Evolutionary conservation across 495 filamentous ascomycete species (phyloP), one percentile per base, ranked within the genome.

Genomic region (Podospora pseudocomata): DNA sequence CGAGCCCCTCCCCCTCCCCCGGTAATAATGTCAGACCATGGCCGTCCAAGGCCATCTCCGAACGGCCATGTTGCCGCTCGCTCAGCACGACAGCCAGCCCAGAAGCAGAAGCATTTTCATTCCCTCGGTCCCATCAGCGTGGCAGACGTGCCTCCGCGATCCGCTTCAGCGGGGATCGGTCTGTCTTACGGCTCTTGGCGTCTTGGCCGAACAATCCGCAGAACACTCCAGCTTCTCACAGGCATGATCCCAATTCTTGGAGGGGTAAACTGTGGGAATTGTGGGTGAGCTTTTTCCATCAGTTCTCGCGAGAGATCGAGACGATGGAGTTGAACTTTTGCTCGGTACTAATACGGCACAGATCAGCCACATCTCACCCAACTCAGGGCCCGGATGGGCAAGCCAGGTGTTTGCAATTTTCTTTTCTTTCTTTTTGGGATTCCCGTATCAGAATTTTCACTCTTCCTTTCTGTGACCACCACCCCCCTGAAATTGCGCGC

Each of bases 81-180:
- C 5, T 19, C 23, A 23, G 23, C n/a, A 7, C 23, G 3, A 26
- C n/a, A 9, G n/a, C 15, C 55, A 58, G 55, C 39, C 39, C 39
- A 49, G 23, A 49, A 49, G 59, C 23, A 32, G 7, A 23, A 23
- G 23, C 23, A 23, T 23, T 23, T 23, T 32, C 30, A 63, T 62
- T 68, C 60, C 69, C 65, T 71, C 70, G 70, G 70, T 71, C 67
- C 70, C 70, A 66, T 64, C 59, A 66, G 66, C 61, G 70, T 68
- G 70, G 70, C 70, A 71, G 70, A 65, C 60, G 70, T 28, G 64
- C 64, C 64, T 67, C 67, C 64, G 64, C 67, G 64, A 68, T 67
- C 69, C 66, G 55, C 68, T 70, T 67, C 34, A 34, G 68, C 39
- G 65, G 68, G 61, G 64, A 67, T 66, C 65, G 58, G 69, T 68